A percentile compares a stretch with the other conserved stretches of the same genome.
Conservation (phyloP, 2,329 filamentous ascomycete species). For the Colletotrichum graminicola region DNA sequence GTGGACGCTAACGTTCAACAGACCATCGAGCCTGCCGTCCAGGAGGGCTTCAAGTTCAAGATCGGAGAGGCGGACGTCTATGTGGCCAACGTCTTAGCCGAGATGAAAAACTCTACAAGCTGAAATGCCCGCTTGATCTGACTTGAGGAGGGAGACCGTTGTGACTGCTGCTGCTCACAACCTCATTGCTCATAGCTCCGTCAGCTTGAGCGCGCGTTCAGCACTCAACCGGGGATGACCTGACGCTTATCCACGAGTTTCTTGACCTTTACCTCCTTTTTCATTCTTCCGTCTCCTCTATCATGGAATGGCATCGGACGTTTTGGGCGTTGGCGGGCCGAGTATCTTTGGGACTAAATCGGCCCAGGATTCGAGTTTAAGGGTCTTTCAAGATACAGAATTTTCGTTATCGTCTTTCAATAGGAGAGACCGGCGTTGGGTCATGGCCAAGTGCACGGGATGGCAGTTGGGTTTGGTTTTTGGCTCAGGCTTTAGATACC, state of each 20-base stretch:
- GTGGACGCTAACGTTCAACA: neutral
- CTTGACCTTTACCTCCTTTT: neutral
- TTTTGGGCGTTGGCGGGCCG: neutral
- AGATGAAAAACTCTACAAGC: neutral
- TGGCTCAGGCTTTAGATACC: neutral
- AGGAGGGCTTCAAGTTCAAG: neutral
- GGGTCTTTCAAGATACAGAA: neutral
- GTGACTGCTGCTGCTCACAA: no score
- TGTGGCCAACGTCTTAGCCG: conserved; percentile 1
- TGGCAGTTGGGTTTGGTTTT: conserved; percentile 8
- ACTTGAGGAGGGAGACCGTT: neutral
- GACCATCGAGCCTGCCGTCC: neutral
- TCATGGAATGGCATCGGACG: neutral
- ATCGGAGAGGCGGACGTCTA: neutral
- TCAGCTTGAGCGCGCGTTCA: neutral
- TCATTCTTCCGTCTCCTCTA: neutral
- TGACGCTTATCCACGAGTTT: neutral
- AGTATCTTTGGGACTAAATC: neutral
- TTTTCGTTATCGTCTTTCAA: neutral
- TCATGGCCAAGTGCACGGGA: neutral
- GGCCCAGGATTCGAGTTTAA: neutral
- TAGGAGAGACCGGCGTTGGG: neutral
- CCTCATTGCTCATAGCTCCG: neutral
- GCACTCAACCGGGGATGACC: neutral
- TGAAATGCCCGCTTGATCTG: neutral